Conservation (phyloP, 2,329 filamentous ascomycete genomes). For the Microascus cirrosus region DNA sequence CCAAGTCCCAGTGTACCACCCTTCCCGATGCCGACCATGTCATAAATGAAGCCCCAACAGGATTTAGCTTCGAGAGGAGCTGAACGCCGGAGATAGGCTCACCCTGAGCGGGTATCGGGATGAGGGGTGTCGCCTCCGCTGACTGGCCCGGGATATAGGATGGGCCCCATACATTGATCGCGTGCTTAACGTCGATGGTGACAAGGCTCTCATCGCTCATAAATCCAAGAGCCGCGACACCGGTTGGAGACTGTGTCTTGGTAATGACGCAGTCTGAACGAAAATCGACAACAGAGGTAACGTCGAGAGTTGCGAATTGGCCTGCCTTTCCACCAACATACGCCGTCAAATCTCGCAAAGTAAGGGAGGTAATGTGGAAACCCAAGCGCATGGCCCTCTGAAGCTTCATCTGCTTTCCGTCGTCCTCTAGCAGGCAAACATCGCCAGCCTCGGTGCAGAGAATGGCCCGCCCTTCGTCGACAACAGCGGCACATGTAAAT, state of each 20-base stretch:
- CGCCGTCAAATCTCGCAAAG: constrained; percentile 45
- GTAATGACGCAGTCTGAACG: constrained; percentile 25
- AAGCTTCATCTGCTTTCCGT: constrained; percentile 59
- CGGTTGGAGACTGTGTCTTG: constrained; percentile 23
- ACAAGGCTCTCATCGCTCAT: constrained; percentile 55
- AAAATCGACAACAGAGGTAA: constrained; percentile 35
- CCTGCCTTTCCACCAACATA: constrained; percentile 62
- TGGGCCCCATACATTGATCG: constrained; percentile 56
- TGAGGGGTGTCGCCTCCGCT: constrained; percentile 26
- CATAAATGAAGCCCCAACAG: constrained; percentile 58
- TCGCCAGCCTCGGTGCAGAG: constrained; percentile 82
- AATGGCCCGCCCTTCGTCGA: constrained; percentile 65
- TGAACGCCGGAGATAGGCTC: constrained; percentile 65
- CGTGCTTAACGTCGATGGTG: constrained; percentile 63
- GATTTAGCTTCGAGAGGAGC: constrained; percentile 47
- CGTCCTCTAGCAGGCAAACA: constrained; percentile 79
- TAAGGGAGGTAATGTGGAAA: constrained; percentile 58
- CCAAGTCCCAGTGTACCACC: constrained; percentile 70
- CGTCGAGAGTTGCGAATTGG: constrained; percentile 40
- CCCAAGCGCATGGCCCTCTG: constrained; percentile 53
- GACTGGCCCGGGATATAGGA: constrained; percentile 29
- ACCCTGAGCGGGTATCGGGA: constrained; percentile 51
- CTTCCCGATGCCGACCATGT: constrained; percentile 80
- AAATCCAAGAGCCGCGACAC: constrained; percentile 58
- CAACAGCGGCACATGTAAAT: constrained; percentile 65